Evolutionary conservation across 495 filamentous ascomycete species (phyloP).

Genomic region (Aspergillus bertholletiae): DNA sequence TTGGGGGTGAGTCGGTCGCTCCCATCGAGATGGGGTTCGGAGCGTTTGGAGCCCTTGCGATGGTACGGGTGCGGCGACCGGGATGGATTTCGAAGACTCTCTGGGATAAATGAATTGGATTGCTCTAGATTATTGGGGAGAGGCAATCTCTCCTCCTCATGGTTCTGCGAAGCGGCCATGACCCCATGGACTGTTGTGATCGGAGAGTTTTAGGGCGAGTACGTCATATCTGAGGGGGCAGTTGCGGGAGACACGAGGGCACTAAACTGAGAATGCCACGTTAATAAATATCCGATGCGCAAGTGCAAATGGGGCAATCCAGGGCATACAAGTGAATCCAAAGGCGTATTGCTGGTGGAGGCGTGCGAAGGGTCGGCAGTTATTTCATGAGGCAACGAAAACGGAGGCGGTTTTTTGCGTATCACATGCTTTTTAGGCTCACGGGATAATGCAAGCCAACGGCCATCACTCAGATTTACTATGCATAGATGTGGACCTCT

Average conservation of each 20-base stretch:
- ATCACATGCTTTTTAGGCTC: slow-evolving; percentile 25
- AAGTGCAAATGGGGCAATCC: not conserved
- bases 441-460: not conserved
- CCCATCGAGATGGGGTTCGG: slow-evolving; percentile 19
- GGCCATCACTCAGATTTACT: no score
- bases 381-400: not conserved
- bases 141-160: slow-evolving; percentile 31
- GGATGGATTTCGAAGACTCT: slow-evolving; percentile 50
- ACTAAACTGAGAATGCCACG: not conserved
- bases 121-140: slow-evolving; percentile 17
- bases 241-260: slow-evolving; percentile 2
- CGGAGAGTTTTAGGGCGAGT: slow-evolving; percentile 19
- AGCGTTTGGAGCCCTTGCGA: slow-evolving; percentile 36
- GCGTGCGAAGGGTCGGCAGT: not conserved
- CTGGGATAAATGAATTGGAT: slow-evolving; percentile 18
- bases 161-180: slow-evolving; percentile 38
- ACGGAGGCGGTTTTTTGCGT: slow-evolving; percentile 10
- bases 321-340: not conserved
- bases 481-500: no score
- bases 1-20: slow-evolving; percentile 22
- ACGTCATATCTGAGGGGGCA: slow-evolving; percentile 31
- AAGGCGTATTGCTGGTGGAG: not conserved
- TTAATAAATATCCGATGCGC: not conserved
- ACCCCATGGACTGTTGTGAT: slow-evolving; percentile 28
- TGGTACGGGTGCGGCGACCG: slow-evolving; percentile 79